phyloP scores from a whole-genome alignment of 345 rosid species.

The Camelina hispida region DNA sequence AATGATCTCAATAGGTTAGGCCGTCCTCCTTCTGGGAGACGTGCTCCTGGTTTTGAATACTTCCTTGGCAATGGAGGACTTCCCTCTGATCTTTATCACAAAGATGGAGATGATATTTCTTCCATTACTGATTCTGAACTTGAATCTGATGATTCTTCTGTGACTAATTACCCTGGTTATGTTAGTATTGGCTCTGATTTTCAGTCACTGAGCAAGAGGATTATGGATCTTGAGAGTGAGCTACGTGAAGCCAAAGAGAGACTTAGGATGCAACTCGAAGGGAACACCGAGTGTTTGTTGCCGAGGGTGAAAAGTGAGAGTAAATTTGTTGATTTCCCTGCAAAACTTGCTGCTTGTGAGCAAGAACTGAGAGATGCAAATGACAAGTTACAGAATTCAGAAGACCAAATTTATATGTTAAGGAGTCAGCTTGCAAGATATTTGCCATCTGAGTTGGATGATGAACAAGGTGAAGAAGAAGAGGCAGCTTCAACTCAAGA shows the following conservation, averaged over 20 bases:
- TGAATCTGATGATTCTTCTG: constrained; percentile 78
- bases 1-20: constrained; percentile 52
- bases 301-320: constrained; percentile 44
- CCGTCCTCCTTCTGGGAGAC: constrained; percentile 54
- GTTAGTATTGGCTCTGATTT: constrained; percentile 54
- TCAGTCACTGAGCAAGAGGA: constrained; percentile 52
- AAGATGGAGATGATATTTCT: constrained; percentile 74
- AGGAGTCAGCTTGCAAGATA: constrained; percentile 59
- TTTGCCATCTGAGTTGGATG: constrained; percentile 39
- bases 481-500: constrained; percentile 43
- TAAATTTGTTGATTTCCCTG: constrained; percentile 46
- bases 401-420: constrained; percentile 59
- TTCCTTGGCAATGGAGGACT: constrained; percentile 67
- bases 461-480: constrained; percentile 44
- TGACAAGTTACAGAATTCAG: constrained; percentile 53
- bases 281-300: constrained; percentile 46
- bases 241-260: constrained; percentile 64
- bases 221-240: constrained; percentile 64
- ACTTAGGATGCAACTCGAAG: constrained; percentile 57
- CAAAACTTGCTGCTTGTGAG: constrained; percentile 57
- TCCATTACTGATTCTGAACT: constrained; percentile 69
- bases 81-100: constrained; percentile 55
- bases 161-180: constrained; percentile 59
- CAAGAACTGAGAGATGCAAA: constrained; percentile 62
- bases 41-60: constrained; percentile 70